Evolutionary conservation across 495 filamentous ascomycete species (phyloP).

Genomic region (Chaetomidium leptoderma): DNA sequence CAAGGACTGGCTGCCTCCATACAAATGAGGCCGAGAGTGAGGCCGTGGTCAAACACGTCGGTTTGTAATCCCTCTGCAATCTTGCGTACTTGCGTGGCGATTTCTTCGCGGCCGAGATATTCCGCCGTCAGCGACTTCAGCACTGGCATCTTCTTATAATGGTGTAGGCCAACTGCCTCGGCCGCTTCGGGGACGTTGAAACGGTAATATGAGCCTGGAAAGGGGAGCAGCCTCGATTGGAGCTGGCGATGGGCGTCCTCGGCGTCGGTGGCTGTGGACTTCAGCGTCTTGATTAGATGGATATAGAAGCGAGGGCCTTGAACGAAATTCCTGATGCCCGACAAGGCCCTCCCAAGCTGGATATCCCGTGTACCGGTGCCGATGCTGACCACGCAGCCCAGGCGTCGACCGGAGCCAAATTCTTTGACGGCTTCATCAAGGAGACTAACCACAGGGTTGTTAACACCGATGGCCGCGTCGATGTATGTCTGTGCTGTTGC

Average conservation of each 20-base stretch:
- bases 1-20: not conserved
- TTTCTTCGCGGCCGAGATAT: slow-evolving; percentile 6
- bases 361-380: slow-evolving; percentile 16
- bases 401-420: slow-evolving; percentile 3
- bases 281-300: slow-evolving; percentile 3
- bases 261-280: slow-evolving; percentile 14
- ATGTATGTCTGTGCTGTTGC: not conserved
- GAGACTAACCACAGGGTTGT: slow-evolving; percentile 13
- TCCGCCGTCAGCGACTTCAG: slow-evolving; percentile 16
- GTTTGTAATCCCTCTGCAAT: slow-evolving; percentile 1
- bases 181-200: slow-evolving; percentile 57
- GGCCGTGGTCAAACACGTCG: slow-evolving; percentile 6
- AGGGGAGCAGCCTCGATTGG: not conserved
- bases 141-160: slow-evolving; percentile 19
- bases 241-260: slow-evolving; percentile 10
- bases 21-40: slow-evolving; percentile 14
- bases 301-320: not conserved
- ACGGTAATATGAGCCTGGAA: slow-evolving; percentile 18
- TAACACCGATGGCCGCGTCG: slow-evolving; percentile 14
- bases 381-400: slow-evolving; percentile 18
- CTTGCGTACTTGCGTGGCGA: slow-evolving; percentile 5
- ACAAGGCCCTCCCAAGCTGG: not conserved
- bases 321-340: not conserved
- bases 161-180: slow-evolving; percentile 55
- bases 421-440: slow-evolving; percentile 1